Conservation (phyloP, 2,329 filamentous ascomycete species). For the Colletotrichum magnum region DNA sequence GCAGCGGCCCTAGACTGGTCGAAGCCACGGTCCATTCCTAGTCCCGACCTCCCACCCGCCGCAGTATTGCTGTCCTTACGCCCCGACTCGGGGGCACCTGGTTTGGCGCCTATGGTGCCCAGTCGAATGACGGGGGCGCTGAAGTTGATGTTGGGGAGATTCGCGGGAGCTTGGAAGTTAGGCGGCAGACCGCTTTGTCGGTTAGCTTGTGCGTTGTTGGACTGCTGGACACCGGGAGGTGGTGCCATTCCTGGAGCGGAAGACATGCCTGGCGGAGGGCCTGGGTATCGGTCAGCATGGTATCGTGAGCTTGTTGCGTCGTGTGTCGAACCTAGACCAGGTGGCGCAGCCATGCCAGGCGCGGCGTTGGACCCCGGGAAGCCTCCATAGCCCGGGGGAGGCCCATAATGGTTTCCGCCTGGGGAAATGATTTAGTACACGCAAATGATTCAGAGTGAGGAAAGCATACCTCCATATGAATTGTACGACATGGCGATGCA, state of each 20-base stretch:
- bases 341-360: constrained; percentile 82
- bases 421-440: neutral
- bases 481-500: constrained; percentile 67
- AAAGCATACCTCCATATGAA: constrained; percentile 68
- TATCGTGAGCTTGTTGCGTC: constrained; percentile 9
- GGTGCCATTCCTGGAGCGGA: constrained; percentile 84
- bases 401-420: constrained; percentile 74
- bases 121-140: constrained; percentile 96
- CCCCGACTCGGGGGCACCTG: constrained; percentile 58
- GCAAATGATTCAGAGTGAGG: constrained; percentile 39
- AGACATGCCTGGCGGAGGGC: constrained; percentile 84
- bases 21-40: constrained; percentile 74
- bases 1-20: constrained; percentile 78
- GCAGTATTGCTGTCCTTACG: constrained; percentile 59
- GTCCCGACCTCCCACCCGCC: constrained; percentile 60
- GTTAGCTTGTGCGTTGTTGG: constrained; percentile 80
- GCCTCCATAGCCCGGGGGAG: constrained; percentile 79
- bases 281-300: constrained; percentile 56
- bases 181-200: constrained; percentile 84
- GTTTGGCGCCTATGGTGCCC: constrained; percentile 81
- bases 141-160: constrained; percentile 98
- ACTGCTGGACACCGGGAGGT: constrained; percentile 83
- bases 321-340: constrained; percentile 80
- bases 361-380: constrained; percentile 74
- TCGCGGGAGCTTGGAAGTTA: constrained; percentile 89